Conservation (phyloP, 208 protist genomes). For the Kentomonas sorsogonicus region DNA sequence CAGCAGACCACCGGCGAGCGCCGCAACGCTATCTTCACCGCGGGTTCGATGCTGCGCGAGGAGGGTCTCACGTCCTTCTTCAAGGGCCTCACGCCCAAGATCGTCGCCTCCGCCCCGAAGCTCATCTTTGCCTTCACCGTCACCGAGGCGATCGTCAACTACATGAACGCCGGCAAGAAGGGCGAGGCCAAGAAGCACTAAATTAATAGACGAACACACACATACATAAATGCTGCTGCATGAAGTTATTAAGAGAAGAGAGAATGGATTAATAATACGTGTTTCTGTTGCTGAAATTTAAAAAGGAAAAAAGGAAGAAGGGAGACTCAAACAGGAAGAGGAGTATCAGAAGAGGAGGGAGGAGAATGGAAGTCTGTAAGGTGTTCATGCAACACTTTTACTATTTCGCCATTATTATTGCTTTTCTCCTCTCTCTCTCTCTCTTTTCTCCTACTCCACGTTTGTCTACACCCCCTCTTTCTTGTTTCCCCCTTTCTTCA, state of each 20-base stretch:
- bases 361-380: too few species aligned
- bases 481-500: too few species aligned
- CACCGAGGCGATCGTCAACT: conserved; percentile 70
- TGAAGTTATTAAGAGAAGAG: conserved; percentile 7
- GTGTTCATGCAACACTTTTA: too few species aligned
- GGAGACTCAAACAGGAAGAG: too few species aligned
- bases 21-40: conserved; percentile 36
- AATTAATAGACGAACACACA: too few species aligned
- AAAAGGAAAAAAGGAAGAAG: too few species aligned
- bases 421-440: conserved; percentile 9
- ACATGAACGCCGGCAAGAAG: conserved; percentile 42
- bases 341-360: too few species aligned
- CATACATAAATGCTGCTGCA: too few species aligned
- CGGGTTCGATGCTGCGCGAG: conserved; percentile 57
- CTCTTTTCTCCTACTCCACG: neutral
- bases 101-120: conserved; percentile 74
- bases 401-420: too few species aligned
- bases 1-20: conserved; percentile 41
- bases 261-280: conserved; percentile 7
- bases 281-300: too few species aligned
- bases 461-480: too few species aligned
- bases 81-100: conserved; percentile 88
- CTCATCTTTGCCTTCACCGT: conserved; percentile 84
- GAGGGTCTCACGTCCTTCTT: conserved; percentile 81
- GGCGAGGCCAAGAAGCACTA: conserved; percentile 4